Conservation (phyloP, 768 basidiomycete species). For the Phylloporus rhodoxanthus region DNA sequence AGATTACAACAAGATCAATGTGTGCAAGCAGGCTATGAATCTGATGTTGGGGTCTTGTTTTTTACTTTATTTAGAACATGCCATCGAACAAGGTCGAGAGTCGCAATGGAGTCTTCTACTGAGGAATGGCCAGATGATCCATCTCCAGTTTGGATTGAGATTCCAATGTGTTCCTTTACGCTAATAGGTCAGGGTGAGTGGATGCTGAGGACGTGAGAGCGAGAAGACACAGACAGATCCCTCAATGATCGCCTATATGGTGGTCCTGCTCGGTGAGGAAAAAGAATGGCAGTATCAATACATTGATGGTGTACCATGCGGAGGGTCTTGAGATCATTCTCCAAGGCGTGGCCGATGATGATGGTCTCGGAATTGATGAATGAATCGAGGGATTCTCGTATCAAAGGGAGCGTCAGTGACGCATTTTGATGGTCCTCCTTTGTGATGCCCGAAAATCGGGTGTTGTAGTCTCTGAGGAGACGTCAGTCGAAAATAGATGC, state of each 20-base stretch:
- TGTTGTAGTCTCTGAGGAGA: conserved; percentile 73
- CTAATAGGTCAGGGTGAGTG: conserved; percentile 34
- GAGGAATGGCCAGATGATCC: conserved; percentile 80
- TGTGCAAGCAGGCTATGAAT: conserved; percentile 9
- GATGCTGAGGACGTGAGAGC: neutral
- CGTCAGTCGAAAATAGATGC: conserved; percentile 1
- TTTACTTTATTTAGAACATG: conserved; percentile 60
- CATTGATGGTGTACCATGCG: conserved; percentile 80
- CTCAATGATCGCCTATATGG: conserved; percentile 75
- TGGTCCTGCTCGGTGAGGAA: conserved; percentile 75
- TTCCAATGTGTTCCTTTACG: conserved; percentile 74
- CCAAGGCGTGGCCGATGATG: conserved; percentile 84
- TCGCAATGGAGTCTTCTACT: conserved; percentile 82
- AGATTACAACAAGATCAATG: neutral
- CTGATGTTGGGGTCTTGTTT: conserved; percentile 14
- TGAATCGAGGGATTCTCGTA: conserved; percentile 61
- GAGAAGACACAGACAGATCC: conserved; percentile 55
- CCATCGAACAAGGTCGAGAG: conserved; percentile 85
- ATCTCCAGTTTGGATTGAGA: conserved; percentile 76
- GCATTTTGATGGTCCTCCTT: conserved; percentile 55
- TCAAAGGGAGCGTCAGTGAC: conserved; percentile 54
- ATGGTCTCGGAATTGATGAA: conserved; percentile 78
- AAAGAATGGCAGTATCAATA: conserved; percentile 83
- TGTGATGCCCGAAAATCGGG: conserved; percentile 82
- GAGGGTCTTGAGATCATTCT: conserved; percentile 90